Evolutionary conservation across 371 early-diverging fungal genomes (phyloP).

Genomic region (Lichtheimia hyalospora): DNA sequence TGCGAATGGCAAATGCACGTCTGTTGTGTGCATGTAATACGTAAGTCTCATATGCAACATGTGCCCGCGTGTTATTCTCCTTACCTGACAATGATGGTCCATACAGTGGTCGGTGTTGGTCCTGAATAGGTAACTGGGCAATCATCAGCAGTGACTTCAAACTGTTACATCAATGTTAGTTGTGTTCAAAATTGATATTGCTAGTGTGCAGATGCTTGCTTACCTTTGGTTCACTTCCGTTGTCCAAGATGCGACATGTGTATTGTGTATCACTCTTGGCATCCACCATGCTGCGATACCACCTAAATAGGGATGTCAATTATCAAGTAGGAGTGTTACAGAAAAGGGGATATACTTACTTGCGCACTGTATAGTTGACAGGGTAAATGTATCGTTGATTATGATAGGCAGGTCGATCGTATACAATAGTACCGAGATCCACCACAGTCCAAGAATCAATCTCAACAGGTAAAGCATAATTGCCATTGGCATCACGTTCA

Average conservation of each 20-base stretch:
- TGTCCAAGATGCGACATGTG: conserved; percentile 80
- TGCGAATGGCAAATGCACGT: conserved; percentile 66
- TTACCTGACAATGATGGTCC: conserved; percentile 50
- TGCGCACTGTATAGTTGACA: conserved; percentile 75
- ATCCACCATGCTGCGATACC: conserved; percentile 80
- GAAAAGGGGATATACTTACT: conserved; percentile 30
- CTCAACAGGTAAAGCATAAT: conserved; percentile 76
- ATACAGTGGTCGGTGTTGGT: conserved; percentile 55
- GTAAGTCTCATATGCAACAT: not conserved
- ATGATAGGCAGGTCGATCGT: conserved; percentile 83
- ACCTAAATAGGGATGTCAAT: conserved; percentile 27
- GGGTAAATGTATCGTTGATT: conserved; percentile 93
- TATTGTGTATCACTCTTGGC: conserved; percentile 70
- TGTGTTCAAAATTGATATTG: conserved; percentile 2
- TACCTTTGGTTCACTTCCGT: conserved; percentile 73
- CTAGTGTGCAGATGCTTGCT: not conserved
- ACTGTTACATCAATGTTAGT: conserved; percentile 19
- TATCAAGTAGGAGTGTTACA: not conserved
- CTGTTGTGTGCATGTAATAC: conserved; percentile 6
- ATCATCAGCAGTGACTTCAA: conserved; percentile 54
- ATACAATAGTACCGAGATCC: conserved; percentile 74
- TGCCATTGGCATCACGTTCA: conserved; percentile 68
- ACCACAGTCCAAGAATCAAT: conserved; percentile 82
- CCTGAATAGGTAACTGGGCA: conserved; percentile 46
- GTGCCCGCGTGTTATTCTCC: not conserved